Evolutionary conservation across 2,329 filamentous ascomycete species (phyloP), one percentile per base, ranked within the genome.

Genomic region (Niveomyces coronatus): DNA sequence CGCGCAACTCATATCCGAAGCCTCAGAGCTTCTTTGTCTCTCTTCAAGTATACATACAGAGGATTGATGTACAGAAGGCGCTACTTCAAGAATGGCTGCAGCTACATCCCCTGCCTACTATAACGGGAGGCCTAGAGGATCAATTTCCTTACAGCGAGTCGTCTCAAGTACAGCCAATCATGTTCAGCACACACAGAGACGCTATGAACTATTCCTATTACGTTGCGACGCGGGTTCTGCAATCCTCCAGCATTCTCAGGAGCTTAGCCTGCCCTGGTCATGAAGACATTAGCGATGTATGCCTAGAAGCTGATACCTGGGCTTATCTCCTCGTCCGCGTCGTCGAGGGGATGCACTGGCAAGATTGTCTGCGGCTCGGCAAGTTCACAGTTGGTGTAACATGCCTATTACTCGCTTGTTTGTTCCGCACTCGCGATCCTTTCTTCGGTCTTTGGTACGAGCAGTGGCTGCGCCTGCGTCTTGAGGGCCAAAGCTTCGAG

Each of bases 371-470:
- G 3, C 44, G 30, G 3, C 38, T 47, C 4, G 52, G 52, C 24
- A 39, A 39, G 3, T 53, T 46, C 22, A 49, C 46, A 0, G 38
- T 53, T 14, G 51, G 51, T 0, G 38, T 53, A 19, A 37, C 45
- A 1, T 42, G 45, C 2, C 26, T 50, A 1, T 15, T 51, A 0
- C 42, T 50, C 5, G 35, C 42, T 3, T 50, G 48, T n/a, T 35
- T 42, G 5, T 17, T 51, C 0, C 43, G 44, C n/a, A 45, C 45
- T 4, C 20, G 28, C 5, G 40, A 30, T 11, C 14, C 40, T 2
- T 7, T 16, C 1, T 31, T 44, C 7, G 44, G 49, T 1, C 31
- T 45, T 3, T 50, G 49, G 48, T 44, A 45, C 3, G 41, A 50
- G 30, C n/a, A 41, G 0, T 52, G 49, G 49, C 9, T 52, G 3